Evolutionary conservation across 257 asterid genomes (phyloP).

Genomic region (Nicotiana obtusifolia): DNA sequence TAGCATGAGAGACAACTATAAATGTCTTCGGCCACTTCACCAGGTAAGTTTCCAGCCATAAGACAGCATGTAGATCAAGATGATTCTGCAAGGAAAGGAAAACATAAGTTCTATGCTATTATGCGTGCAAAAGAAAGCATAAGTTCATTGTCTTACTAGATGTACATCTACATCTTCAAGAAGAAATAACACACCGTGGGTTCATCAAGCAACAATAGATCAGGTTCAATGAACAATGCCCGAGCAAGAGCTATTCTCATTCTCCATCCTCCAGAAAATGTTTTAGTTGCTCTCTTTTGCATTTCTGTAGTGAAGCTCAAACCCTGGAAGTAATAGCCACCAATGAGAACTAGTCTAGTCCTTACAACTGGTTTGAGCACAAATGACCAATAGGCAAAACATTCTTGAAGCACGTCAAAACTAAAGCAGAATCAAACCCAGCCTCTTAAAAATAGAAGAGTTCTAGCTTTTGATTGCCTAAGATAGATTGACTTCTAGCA

Average conservation of each 20-base stretch:
- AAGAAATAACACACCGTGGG: slow-evolving; percentile 62
- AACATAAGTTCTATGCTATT: slow-evolving; percentile 9
- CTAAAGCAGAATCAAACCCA: background rate
- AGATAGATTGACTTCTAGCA: background rate
- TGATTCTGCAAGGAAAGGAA: slow-evolving; percentile 69
- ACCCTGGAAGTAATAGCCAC: slow-evolving; percentile 48
- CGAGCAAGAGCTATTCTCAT: slow-evolving; percentile 98
- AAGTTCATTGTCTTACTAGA: slow-evolving; percentile 7
- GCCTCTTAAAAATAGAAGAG: background rate
- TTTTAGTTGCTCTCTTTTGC: slow-evolving; percentile 79
- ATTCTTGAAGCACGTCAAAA: background rate
- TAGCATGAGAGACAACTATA: slow-evolving; percentile 97
- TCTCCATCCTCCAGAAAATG: slow-evolving; percentile 99
- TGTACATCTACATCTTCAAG: slow-evolving; percentile 9
- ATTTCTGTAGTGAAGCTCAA: slow-evolving; percentile 89
- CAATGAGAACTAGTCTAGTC: slow-evolving; percentile 11
- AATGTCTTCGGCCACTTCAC: slow-evolving; percentile 98
- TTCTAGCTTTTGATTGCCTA: background rate
- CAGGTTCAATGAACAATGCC: slow-evolving; percentile 96
- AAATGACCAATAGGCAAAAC: background rate
- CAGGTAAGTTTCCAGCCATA: slow-evolving; percentile 90
- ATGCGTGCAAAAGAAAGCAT: slow-evolving; percentile 17
- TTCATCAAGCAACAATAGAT: slow-evolving; percentile 88
- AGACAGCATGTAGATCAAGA: slow-evolving; percentile 99
- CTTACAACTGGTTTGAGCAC: background rate